phyloP scores from a whole-genome alignment of 495 filamentous ascomycete species.

The Tuber melanosporum region DNA sequence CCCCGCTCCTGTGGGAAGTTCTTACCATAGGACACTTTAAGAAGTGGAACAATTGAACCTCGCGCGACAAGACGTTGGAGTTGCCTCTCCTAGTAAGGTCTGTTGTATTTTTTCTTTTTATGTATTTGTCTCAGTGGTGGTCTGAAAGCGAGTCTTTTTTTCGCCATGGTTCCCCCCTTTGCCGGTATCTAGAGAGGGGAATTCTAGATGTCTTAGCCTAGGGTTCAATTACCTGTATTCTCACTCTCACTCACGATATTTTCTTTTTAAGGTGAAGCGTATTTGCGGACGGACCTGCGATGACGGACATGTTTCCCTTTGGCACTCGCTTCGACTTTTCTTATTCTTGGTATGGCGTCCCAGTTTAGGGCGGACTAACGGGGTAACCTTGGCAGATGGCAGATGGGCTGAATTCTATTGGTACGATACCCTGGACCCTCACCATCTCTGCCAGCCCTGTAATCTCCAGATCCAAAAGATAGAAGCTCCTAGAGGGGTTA shows the following conservation, averaged over 20 bases:
- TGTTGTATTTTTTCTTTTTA: not conserved
- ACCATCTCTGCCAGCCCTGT: not conserved
- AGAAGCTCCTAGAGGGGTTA: not conserved
- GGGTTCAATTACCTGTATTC: not conserved
- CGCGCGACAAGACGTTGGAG: not conserved
- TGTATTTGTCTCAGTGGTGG: not conserved
- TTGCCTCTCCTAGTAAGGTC: not conserved
- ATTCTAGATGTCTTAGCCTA: not conserved
- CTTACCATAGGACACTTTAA: not conserved
- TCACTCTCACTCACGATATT: not conserved
- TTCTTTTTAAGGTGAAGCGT: not conserved
- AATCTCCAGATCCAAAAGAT: not conserved
- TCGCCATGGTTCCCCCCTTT: not conserved
- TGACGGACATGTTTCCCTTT: not conserved
- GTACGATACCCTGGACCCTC: not conserved
- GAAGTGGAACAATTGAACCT: not conserved
- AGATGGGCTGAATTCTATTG: not conserved
- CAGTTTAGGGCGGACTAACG: not conserved
- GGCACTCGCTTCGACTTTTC: not conserved
- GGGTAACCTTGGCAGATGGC: not conserved
- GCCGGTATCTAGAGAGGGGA: not conserved
- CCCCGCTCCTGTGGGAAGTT: not conserved
- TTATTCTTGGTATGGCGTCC: not conserved
- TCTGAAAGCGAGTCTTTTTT: not conserved
- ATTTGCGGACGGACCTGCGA: not conserved